phyloP scores from a whole-genome alignment of 2,329 filamentous ascomycete genomes.

The Phaeosphaeria sp. region DNA sequence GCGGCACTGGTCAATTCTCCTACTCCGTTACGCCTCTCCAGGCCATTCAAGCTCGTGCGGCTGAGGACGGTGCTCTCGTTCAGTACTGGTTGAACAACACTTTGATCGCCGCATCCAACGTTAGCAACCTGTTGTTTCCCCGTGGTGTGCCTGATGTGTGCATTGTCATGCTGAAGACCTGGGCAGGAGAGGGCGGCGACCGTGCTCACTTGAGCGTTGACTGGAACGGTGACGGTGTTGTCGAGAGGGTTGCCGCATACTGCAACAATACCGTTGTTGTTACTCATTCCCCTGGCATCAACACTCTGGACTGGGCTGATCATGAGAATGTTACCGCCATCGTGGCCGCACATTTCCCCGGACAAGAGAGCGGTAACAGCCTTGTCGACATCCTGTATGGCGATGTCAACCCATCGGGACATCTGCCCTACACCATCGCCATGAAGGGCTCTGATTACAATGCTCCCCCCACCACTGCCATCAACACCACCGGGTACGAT shows the following conservation, averaged over 20 bases:
- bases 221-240: constrained; percentile 50
- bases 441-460: constrained; percentile 72
- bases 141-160: constrained; percentile 53
- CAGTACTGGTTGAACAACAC: constrained; percentile 54
- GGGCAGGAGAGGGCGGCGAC: constrained; percentile 55
- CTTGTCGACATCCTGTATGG: constrained; percentile 68
- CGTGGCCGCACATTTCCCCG: constrained; percentile 50
- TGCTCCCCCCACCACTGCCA: constrained; percentile 48
- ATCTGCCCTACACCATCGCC: constrained; percentile 86
- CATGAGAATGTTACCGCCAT: constrained; percentile 54
- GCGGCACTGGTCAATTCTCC: constrained; percentile 50
- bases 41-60: constrained; percentile 46
- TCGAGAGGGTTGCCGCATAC: constrained; percentile 53
- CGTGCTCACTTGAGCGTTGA: constrained; percentile 50
- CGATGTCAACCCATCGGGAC: constrained; percentile 76
- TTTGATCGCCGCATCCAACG: constrained; percentile 40
- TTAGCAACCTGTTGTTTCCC: constrained; percentile 34
- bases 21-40: constrained; percentile 52
- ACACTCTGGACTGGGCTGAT: constrained; percentile 50
- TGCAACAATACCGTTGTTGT: constrained; percentile 62
- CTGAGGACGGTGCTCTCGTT: constrained; percentile 49
- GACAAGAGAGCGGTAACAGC: constrained; percentile 51
- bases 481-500: constrained; percentile 48
- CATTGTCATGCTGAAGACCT: constrained; percentile 67
- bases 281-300: constrained; percentile 52